phyloP scores from a whole-genome alignment of 2,329 filamentous ascomycete genomes.

The Fusarium sp. region DNA sequence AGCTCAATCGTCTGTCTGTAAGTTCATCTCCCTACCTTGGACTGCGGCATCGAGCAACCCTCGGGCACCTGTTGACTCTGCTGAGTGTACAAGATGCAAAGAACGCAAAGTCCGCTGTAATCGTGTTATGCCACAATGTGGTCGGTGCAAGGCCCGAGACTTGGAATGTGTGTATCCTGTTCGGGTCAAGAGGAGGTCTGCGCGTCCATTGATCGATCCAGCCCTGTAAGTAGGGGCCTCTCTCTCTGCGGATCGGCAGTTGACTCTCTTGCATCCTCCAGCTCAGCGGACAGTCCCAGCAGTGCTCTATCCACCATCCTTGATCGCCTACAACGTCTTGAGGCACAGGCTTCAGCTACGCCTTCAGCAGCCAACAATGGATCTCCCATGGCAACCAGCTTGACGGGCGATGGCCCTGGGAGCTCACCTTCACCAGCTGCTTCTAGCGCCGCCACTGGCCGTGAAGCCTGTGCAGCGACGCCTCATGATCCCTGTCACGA shows the following conservation, averaged over 20 bases:
- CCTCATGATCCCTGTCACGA: constrained; percentile 1
- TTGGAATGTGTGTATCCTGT: constrained; percentile 44
- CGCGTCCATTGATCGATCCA: constrained; percentile 25
- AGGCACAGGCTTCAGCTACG: constrained; percentile 29
- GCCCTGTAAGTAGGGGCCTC: constrained; percentile 31
- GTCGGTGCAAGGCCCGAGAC: constrained; percentile 41
- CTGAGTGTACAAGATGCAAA: constrained; percentile 43
- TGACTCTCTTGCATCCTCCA: constrained; percentile 18
- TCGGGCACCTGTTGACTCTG: constrained; percentile 2
- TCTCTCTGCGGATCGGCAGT: constrained; percentile 1
- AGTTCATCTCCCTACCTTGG: not conserved
- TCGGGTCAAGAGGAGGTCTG: constrained; percentile 41
- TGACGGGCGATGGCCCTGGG: constrained; percentile 30
- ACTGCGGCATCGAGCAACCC: too few species aligned
- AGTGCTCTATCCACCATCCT: constrained; percentile 43
- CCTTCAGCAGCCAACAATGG: constrained; percentile 5
- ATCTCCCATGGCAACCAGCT: constrained; percentile 1
- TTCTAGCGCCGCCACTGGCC: constrained; percentile 8
- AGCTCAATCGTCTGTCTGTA: constrained; percentile 42
- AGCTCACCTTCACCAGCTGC: constrained; percentile 24
- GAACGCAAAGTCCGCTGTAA: constrained; percentile 46
- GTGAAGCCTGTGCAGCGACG: constrained; percentile 15
- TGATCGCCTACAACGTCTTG: constrained; percentile 45
- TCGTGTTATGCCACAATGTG: constrained; percentile 44
- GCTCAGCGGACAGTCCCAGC: constrained; percentile 12